Evolutionary conservation across 1,284 basidiomycete genomes (phyloP).

Genomic region (Inonotus obliquus): DNA sequence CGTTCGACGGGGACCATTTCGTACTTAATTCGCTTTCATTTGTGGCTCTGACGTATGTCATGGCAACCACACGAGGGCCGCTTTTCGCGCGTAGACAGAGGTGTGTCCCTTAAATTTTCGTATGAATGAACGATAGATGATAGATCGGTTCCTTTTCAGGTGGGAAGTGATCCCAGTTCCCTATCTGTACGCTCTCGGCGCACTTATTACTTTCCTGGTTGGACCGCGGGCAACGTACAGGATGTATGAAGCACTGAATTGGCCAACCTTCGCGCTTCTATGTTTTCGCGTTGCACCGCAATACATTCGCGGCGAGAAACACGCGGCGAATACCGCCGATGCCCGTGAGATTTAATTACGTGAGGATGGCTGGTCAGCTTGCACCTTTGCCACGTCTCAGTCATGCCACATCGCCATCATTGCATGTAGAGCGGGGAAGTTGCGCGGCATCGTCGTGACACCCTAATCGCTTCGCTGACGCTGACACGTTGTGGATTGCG

Average conservation of each 20-base stretch:
- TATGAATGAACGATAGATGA: neutral
- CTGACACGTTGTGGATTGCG: too few species aligned
- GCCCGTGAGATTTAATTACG: neutral
- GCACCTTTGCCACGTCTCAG: neutral
- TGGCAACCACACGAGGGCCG: conserved; percentile 11
- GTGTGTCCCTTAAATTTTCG: neutral
- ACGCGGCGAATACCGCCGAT: neutral
- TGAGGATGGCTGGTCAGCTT: neutral
- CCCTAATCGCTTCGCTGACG: neutral
- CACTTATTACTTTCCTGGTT: conserved; percentile 17
- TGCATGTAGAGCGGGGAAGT: neutral
- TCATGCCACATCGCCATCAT: neutral
- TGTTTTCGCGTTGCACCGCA: conserved; percentile 10
- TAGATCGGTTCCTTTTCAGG: conserved; percentile 1
- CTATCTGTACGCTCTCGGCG: conserved; percentile 13
- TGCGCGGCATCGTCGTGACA: too few species aligned
- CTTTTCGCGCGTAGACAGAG: conserved; percentile 13
- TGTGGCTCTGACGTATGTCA: conserved; percentile 43
- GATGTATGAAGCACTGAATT: conserved; percentile 21
- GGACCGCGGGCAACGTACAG: conserved; percentile 21
- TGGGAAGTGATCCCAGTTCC: conserved; percentile 7
- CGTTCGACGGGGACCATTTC: conserved; percentile 76
- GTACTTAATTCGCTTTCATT: conserved; percentile 64
- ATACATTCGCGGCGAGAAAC: neutral
- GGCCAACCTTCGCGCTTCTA: conserved; percentile 21